Conservation (phyloP, 345 rosid genomes). For the Pseudoturritis turrita region DNA sequence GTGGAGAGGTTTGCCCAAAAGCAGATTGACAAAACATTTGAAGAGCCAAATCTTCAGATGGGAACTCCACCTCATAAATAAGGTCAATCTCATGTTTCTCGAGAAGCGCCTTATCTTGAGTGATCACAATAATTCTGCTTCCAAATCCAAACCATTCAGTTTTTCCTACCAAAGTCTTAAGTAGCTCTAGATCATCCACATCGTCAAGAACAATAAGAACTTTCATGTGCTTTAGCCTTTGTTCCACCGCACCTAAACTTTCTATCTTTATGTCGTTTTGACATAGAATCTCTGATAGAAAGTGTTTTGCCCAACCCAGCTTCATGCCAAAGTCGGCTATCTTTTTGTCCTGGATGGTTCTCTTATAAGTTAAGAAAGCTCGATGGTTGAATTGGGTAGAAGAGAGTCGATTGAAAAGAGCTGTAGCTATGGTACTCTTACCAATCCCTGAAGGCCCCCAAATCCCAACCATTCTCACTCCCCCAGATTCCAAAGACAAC, state of each 20-base stretch:
- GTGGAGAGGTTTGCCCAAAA: conserved; percentile 8
- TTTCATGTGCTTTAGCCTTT: background rate
- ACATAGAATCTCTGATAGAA: conserved; percentile 30
- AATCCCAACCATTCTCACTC: conserved; percentile 28
- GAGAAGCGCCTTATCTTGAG: no score
- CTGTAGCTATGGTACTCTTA: conserved; percentile 39
- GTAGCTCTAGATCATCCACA: background rate
- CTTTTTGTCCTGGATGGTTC: background rate
- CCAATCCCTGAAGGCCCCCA: conserved; percentile 39
- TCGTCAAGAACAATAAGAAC: conserved; percentile 18
- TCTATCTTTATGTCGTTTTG: background rate
- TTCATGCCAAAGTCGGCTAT: background rate
- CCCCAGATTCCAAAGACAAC: background rate
- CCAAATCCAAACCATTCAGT: no score
- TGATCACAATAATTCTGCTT: no score
- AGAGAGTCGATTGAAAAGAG: background rate
- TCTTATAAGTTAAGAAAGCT: background rate
- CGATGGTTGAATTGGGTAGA: background rate
- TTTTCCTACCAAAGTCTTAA: no score
- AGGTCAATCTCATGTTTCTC: background rate
- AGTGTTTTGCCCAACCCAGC: conserved; percentile 15
- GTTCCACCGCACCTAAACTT: background rate
- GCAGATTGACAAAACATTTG: conserved; percentile 4
- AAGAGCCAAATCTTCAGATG: background rate
- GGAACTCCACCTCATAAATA: no score